Evolutionary conservation across 352 stramenopile species (phyloP).

Genomic region (Elongisporangium undulatum): DNA sequence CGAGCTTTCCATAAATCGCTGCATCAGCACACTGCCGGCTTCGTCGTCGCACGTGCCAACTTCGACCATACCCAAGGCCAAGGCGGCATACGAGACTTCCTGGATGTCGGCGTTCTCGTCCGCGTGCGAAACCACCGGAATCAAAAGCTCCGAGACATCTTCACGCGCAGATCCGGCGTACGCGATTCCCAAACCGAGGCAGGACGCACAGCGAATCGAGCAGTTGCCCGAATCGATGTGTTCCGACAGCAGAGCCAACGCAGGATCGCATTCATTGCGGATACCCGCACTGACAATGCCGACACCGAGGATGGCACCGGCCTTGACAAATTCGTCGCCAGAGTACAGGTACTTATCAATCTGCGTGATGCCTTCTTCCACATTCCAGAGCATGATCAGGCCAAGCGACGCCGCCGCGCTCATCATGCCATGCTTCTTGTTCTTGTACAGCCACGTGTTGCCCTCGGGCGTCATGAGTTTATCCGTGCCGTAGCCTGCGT

Average conservation of each 20-base stretch:
- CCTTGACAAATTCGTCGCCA: conserved; percentile 97
- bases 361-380: conserved; percentile 98
- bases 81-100: conserved; percentile 89
- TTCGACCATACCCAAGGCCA: conserved; percentile 98
- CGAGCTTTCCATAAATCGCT: conserved; percentile 97
- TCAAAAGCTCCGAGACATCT: conserved; percentile 96
- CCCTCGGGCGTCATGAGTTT: conserved; percentile 93
- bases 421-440: conserved; percentile 99
- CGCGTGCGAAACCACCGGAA: conserved; percentile 90
- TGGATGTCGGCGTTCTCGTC: conserved; percentile 92
- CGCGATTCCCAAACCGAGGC: conserved; percentile 96
- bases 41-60: conserved; percentile 98
- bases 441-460: conserved; percentile 99
- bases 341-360: conserved; percentile 99
- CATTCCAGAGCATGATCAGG: conserved; percentile 99
- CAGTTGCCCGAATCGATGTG: conserved; percentile 95
- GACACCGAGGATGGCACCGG: conserved; percentile 96
- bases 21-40: conserved; percentile 94
- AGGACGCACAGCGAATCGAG: conserved; percentile 93
- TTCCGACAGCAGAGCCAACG: conserved; percentile 95
- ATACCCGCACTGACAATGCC: conserved; percentile 93
- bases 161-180: conserved; percentile 96
- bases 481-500: conserved; percentile 97
- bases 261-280: conserved; percentile 97
- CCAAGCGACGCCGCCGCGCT: conserved; percentile 96